Conservation (phyloP, 768 basidiomycete species). For the Suillus variegatus region DNA sequence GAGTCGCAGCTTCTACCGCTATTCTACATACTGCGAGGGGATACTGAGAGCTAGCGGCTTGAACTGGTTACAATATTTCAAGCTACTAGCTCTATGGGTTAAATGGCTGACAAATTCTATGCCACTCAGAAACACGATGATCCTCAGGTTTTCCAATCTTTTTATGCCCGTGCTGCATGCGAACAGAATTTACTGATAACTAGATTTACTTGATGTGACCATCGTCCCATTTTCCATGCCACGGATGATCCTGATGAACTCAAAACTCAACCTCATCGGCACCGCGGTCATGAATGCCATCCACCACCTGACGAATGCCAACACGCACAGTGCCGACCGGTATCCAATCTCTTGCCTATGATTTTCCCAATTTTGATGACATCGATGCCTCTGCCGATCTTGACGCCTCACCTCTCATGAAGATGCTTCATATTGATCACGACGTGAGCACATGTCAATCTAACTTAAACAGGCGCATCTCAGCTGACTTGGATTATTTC, state of each 20-base stretch:
- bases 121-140: background rate
- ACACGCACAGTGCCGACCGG: background rate
- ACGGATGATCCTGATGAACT: background rate
- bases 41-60: background rate
- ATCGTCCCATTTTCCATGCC: background rate
- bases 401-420: background rate
- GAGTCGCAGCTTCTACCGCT: background rate
- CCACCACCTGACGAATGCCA: background rate
- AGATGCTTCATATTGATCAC: background rate
- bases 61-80: background rate
- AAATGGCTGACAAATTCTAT: background rate
- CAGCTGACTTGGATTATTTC: constrained; percentile 1
- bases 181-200: background rate
- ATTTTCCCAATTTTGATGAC: background rate
- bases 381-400: background rate
- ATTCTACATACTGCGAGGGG: background rate
- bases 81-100: no score
- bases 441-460: background rate
- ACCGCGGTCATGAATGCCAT: background rate
- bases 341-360: constrained; percentile 1
- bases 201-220: background rate
- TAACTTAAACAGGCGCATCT: constrained; percentile 3
- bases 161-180: background rate
- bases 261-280: background rate
- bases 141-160: background rate